Base-by-base conservation (phyloP, 225 moss, liverwort and hornwort genomes). In the Polytrichum formosum region DNA sequence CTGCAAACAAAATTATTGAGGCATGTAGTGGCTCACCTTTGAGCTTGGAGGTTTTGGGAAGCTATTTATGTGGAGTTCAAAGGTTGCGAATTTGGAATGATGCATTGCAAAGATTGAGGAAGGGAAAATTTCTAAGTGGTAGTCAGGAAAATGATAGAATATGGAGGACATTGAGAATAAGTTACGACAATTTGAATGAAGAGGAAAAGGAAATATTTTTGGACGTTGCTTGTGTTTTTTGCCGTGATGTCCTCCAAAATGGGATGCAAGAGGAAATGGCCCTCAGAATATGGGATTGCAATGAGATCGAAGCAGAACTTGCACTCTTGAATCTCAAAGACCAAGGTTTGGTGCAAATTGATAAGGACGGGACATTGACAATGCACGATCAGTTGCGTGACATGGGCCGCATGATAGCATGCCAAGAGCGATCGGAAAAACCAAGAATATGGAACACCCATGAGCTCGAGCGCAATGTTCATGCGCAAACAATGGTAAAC, bases 311-410 rank as follows among this genome's bases (percentile, higher is more conserved):
- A 6, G 5, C 20, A 0, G 21, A 33, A 1, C 18, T 67, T 53
- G 33, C 16, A 67, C 21, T 67, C 5, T 30, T 55, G 55, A 58
- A 70, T 18, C n/a, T 70, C 6, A 6, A 6, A 30, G 70, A 70
- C n/a, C 23, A n/a, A 37, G n/a, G 20, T 21, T 37, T 30, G 8
- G 58, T 56, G 13, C 19, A 16, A 28, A 18, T 27, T n/a, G 56
- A 18, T 22, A 21, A 17, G 1, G 1, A 29, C 22, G 70, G 58
- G 2, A 18, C 1, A 1, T 7, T 70, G 21, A 1, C 6, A 7
- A 59, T 70, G 54, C 70, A 70, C 29, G 70, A 70, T 20, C 70
- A 70, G 30, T 28, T 70, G 19, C 58, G 58, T 5, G 70, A 70
- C 29, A 70, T 70, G 70, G 70, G 70, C 7, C 26, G 26, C 4